Conservation (phyloP, 768 basidiomycete species). For the Boletus eberwhitei region DNA sequence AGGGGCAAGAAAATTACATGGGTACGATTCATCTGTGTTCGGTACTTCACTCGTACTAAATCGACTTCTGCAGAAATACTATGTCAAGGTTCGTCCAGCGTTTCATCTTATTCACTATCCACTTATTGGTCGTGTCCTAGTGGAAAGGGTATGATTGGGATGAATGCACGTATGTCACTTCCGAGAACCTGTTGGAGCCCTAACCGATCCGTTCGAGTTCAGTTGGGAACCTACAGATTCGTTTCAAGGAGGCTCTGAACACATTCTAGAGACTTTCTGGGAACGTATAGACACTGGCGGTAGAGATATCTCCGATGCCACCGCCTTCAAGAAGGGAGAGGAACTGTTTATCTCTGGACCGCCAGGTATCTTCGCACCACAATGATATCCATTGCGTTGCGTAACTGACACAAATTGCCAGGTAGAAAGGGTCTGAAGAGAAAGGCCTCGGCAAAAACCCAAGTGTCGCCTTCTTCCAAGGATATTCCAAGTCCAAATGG, state of each 20-base stretch:
- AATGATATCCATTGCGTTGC: not conserved
- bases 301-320: conserved; percentile 48
- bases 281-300: conserved; percentile 29
- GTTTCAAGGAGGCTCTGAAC: conserved; percentile 53
- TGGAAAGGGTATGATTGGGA: conserved; percentile 58
- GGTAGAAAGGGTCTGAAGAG: conserved; percentile 19
- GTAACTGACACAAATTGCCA: conserved; percentile 8
- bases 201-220: conserved; percentile 5
- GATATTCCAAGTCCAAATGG: conserved; percentile 7
- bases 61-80: conserved; percentile 44
- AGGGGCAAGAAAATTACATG: conserved; percentile 47
- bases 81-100: conserved; percentile 48
- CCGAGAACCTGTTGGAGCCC: not conserved
- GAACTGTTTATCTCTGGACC: conserved; percentile 54
- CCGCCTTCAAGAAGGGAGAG: conserved; percentile 52
- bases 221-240: conserved; percentile 71
- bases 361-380: conserved; percentile 42
- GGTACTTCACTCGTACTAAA: conserved; percentile 11
- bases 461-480: conserved; percentile 5
- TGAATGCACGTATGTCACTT: conserved; percentile 54
- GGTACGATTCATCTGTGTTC: conserved; percentile 36
- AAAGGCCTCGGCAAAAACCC: conserved; percentile 12
- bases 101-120: not conserved
- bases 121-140: conserved; percentile 30
- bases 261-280: conserved; percentile 44